Evolutionary conservation across 176 grass and related monocot genomes (phyloP), one percentile per base, ranked within the genome.

Genomic region (Aechmea fasciata): DNA sequence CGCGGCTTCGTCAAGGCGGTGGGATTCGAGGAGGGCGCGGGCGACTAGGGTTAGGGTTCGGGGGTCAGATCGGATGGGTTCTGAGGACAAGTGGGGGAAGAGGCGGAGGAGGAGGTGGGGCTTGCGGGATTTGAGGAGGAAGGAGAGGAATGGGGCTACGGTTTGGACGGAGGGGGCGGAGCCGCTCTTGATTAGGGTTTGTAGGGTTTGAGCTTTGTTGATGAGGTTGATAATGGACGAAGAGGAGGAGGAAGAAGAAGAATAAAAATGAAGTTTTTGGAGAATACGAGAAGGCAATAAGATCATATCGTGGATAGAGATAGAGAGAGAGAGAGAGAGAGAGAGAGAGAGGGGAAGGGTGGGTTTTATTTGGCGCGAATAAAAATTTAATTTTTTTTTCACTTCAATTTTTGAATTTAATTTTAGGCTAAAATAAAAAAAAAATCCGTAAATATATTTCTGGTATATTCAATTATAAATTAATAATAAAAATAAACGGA

Each of bases 81-180:
- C 73, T 49, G 81, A 73, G 13, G 69, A 67, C 22, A 78, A 73
- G 25, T 73, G 69, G 48, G 81, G 77, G 81, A 83, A 83, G 47
- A 83, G 55, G 49, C 19, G 8, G 51, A 68, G 81, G 57, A 50
- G 64, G 41, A 73, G 68, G 49, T 24, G 15, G n/a, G 65, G 17
- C 50, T 57, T 83, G 47, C 71, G 19, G 10, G 74, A 51, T 51
- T 14, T 70, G 49, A 62, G 48, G 33, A 78, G 74, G 54, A 68
- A 80, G 8, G 51, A 73, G 15, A 68, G 62, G 11, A 67, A 71
- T n/a, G 9, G 70, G 50, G 49, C 68, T 11, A 68, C 25, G 47
- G 52, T 41, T 11, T 9, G 5, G 29, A 61, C 57, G 8, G 50
- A 68, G 10, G 78, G 50, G 2, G 2, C 61, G 2, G 52, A 18